Conservation (phyloP, 2,329 filamentous ascomycete species). For the Pseudocercospora crystallina region DNA sequence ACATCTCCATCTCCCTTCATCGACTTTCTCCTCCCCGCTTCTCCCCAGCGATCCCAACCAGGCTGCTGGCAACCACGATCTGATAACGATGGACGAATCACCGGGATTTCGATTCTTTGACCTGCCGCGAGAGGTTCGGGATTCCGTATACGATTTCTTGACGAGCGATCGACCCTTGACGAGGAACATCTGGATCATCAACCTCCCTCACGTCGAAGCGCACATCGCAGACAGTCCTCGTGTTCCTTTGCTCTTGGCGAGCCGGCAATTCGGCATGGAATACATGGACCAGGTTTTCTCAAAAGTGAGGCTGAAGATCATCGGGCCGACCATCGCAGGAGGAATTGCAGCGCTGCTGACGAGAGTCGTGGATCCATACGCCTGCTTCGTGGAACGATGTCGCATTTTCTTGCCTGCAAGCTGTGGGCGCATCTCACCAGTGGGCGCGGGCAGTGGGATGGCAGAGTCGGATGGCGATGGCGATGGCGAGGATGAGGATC, state of each 20-base stretch:
- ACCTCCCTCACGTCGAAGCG: background rate
- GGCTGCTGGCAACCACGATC: background rate
- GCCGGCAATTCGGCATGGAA: background rate
- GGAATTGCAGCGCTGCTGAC: conserved; percentile 3
- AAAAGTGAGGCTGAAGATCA: background rate
- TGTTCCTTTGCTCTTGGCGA: background rate
- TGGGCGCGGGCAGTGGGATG: background rate
- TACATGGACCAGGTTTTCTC: background rate
- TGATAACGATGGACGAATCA: background rate
- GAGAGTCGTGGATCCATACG: background rate
- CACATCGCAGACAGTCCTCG: background rate
- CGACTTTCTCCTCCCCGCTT: background rate
- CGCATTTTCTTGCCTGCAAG: background rate
- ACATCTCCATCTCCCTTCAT: background rate
- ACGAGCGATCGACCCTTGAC: background rate
- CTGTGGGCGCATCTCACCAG: background rate
- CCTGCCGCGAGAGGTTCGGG: background rate
- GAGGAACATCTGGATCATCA: background rate
- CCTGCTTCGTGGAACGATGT: background rate
- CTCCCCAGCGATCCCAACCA: background rate
- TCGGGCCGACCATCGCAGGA: conserved; percentile 1
- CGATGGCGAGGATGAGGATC: background rate
- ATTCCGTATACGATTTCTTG: background rate
- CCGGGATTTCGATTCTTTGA: background rate
- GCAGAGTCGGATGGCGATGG: conserved; percentile 3